phyloP scores from a whole-genome alignment of 2,329 filamentous ascomycete genomes.

The Stagonosporopsis vannaccii region DNA sequence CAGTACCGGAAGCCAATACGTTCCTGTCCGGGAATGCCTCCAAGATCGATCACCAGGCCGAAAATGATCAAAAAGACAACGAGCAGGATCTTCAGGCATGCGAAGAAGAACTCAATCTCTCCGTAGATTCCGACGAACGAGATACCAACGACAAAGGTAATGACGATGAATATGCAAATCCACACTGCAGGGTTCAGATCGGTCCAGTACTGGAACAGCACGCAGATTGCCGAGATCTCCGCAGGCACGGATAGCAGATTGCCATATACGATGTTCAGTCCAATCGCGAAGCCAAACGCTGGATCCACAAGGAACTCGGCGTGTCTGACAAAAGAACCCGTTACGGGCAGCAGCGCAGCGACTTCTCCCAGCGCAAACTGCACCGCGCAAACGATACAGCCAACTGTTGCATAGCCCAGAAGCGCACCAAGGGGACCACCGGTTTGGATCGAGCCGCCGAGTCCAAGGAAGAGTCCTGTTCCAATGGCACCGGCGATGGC shows the following conservation, averaged over 20 bases:
- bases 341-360: conserved; percentile 59
- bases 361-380: conserved; percentile 62
- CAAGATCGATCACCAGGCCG: conserved; percentile 39
- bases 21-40: conserved; percentile 37
- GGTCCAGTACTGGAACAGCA: conserved; percentile 39
- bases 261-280: conserved; percentile 66
- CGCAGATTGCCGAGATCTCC: conserved; percentile 38
- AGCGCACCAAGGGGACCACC: conserved; percentile 62
- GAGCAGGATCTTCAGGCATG: conserved; percentile 54
- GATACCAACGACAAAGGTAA: conserved; percentile 45
- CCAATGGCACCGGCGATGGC: conserved; percentile 64
- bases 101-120: conserved; percentile 59
- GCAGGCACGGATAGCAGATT: conserved; percentile 57
- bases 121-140: conserved; percentile 41
- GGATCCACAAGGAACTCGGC: conserved; percentile 61
- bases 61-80: conserved; percentile 40
- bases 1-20: conserved; percentile 70
- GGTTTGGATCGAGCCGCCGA: conserved; percentile 60
- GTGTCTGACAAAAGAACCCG: conserved; percentile 59
- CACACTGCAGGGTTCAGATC: conserved; percentile 44
- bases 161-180: conserved; percentile 43
- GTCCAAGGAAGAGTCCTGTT: conserved; percentile 63
- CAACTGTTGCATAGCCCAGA: conserved; percentile 61
- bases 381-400: conserved; percentile 59
- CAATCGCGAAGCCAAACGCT: conserved; percentile 50